Evolutionary conservation across 202 grass and related monocot species (phyloP).

Genomic region (Schoenoplectus triqueter): DNA sequence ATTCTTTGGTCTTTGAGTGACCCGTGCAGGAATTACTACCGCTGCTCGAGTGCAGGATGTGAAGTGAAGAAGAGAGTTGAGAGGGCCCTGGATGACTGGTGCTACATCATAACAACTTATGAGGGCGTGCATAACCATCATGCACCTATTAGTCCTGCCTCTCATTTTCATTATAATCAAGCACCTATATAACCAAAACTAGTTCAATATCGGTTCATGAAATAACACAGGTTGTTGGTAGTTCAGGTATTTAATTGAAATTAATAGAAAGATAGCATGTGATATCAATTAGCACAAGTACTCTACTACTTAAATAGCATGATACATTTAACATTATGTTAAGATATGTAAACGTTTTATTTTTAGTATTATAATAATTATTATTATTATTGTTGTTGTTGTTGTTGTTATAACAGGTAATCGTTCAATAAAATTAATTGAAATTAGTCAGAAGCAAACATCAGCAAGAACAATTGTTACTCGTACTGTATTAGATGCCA

Average conservation of each 20-base stretch:
- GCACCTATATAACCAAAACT: not conserved
- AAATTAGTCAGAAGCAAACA: not conserved
- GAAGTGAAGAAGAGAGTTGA: slow-evolving; percentile 81
- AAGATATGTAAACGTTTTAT: not conserved
- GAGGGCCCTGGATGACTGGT: slow-evolving; percentile 54
- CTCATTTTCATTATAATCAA: slow-evolving; percentile 8
- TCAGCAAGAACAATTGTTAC: not conserved
- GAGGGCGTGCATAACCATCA: slow-evolving; percentile 83
- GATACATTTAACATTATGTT: not conserved
- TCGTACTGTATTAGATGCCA: slow-evolving; percentile 5
- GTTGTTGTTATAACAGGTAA: not conserved
- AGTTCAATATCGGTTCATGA: not conserved
- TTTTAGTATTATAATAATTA: not conserved
- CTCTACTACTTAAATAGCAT: too few species aligned
- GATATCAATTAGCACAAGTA: not conserved
- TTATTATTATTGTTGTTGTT: too few species aligned
- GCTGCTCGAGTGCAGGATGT: slow-evolving; percentile 66
- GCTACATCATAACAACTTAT: slow-evolving; percentile 81
- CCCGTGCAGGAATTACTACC: slow-evolving; percentile 77
- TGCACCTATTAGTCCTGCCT: slow-evolving; percentile 25
- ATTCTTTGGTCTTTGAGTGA: not conserved
- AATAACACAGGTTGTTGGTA: not conserved
- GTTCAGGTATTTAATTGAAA: not conserved
- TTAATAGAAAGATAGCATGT: not conserved
- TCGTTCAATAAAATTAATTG: not conserved